Evolutionary conservation across 441 rosid species (phyloP).

Genomic region (Populus hybrid): DNA sequence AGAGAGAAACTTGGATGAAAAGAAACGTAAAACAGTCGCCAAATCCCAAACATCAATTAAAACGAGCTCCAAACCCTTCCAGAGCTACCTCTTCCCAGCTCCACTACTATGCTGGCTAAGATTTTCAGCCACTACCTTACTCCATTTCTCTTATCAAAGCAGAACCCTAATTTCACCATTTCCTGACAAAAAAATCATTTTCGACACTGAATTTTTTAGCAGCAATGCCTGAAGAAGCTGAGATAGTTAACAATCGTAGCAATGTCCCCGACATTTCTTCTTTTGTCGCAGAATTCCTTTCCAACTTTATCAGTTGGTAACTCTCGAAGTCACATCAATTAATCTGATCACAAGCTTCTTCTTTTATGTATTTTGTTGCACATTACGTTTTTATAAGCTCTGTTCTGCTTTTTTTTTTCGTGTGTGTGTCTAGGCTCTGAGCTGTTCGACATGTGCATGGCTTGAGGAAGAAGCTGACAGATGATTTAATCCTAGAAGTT

Average conservation of each 20-base stretch:
- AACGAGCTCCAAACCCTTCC: background rate
- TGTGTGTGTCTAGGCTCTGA: background rate
- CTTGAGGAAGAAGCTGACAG: background rate
- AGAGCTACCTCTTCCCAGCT: background rate
- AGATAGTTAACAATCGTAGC: background rate
- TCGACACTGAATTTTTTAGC: background rate
- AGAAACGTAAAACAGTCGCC: background rate
- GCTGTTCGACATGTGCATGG: background rate
- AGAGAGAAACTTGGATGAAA: background rate
- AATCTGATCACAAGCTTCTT: background rate
- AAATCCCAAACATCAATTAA: background rate
- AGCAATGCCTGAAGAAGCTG: background rate
- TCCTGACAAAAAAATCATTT: background rate
- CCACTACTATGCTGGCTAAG: background rate
- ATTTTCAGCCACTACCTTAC: background rate
- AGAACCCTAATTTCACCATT: background rate
- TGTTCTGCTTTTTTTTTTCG: background rate
- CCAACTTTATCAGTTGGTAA: background rate
- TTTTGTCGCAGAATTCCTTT: background rate
- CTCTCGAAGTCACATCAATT: background rate
- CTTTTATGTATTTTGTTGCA: background rate
- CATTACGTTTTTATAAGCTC: background rate
- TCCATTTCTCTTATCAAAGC: background rate
- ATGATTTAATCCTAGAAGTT: background rate
- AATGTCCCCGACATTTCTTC: background rate